Conservation (phyloP, 345 rosid species). For the Populus euphratica region DNA sequence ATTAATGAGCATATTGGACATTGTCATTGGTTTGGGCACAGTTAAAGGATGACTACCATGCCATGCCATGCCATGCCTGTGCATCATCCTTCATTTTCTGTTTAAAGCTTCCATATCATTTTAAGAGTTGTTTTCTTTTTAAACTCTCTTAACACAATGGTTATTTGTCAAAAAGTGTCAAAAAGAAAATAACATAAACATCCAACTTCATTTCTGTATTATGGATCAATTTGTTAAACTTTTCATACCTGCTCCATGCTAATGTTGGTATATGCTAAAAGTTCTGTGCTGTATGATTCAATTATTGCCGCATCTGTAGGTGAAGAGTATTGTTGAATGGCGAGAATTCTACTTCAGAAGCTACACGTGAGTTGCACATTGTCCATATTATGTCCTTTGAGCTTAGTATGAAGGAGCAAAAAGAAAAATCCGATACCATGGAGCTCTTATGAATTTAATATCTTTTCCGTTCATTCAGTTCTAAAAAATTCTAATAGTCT, state of each 20-base stretch:
- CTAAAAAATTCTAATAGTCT: no score
- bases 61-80: no score
- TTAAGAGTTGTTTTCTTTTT: no score
- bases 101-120: no score
- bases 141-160: no score
- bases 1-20: no score
- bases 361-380: conserved; percentile 58
- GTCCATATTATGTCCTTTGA: not conserved
- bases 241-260: not conserved
- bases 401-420: not conserved
- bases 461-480: no score
- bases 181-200: not conserved
- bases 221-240: not conserved
- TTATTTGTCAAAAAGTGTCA: not conserved
- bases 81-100: no score
- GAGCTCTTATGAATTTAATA: no score
- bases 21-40: no score
- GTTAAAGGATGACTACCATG: no score
- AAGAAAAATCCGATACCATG: not conserved
- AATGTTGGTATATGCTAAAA: not conserved
- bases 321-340: conserved; percentile 91
- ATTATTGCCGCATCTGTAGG: conserved; percentile 41
- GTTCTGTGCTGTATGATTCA: not conserved
- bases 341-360: conserved; percentile 76
- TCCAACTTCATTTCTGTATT: not conserved